These are phyloP conservation scores for Ilex paraguariensis DNA, from an alignment of 305 asterid genomes.

Conservation along the genomic window DNA sequence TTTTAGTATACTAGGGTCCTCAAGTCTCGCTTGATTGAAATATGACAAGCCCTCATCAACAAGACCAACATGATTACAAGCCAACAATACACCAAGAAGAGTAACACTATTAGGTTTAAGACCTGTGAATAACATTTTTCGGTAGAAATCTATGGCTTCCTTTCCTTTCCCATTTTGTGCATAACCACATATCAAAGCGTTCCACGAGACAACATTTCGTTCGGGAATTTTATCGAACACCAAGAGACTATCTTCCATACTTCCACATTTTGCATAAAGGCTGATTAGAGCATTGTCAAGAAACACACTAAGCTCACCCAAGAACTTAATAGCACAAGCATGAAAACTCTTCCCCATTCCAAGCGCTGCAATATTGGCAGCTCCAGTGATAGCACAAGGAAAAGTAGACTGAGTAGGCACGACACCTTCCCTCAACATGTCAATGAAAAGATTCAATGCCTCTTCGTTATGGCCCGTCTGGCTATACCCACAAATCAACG, in stretches of 20 bases:
- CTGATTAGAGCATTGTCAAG: constrained; percentile 57
- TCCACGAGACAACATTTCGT: constrained; percentile 57
- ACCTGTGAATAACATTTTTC: constrained; percentile 33
- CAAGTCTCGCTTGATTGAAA: constrained; percentile 37
- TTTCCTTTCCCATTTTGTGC: constrained; percentile 68
- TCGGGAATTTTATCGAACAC: constrained; percentile 32
- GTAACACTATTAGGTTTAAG: constrained; percentile 49
- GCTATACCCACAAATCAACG: constrained; percentile 64
- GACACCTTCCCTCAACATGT: constrained; percentile 58
- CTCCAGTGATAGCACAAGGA: constrained; percentile 57
- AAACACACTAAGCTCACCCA: constrained; percentile 45
- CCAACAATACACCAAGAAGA: constrained; percentile 52
- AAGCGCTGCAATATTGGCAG: constrained; percentile 68
- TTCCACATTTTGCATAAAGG: constrained; percentile 72
- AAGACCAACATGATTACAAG: constrained; percentile 61
- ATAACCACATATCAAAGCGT: constrained; percentile 58
- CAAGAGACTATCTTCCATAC: constrained; percentile 49
- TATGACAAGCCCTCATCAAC: constrained; percentile 47
- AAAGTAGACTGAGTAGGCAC: constrained; percentile 46
- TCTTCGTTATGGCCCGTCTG: constrained; percentile 66
- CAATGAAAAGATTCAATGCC: constrained; percentile 49
- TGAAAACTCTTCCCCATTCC: constrained; percentile 74
- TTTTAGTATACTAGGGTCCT: constrained; percentile 30
- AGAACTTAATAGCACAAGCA: constrained; percentile 66
- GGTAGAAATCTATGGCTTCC: constrained; percentile 35